A percentile compares a stretch with the other conserved stretches of the same genome.
These are phyloP conservation scores for Beta corolliflora DNA, from an alignment of 179 eudicot genomes.

Conservation along the genomic window DNA sequence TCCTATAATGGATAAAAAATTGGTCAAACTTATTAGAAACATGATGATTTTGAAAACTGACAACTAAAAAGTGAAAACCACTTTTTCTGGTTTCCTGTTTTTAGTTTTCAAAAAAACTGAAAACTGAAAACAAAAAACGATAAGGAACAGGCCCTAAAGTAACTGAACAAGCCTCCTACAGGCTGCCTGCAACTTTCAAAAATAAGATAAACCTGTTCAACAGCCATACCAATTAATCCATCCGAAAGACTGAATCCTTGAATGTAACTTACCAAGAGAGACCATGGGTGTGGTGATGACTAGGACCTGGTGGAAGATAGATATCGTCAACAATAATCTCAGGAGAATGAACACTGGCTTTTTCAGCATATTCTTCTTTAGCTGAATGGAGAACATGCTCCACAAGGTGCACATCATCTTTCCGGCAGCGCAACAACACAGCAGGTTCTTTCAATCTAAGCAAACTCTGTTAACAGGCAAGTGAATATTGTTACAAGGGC, in stretches of 20 bases:
- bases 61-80: too few relatives aligned
- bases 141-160: too few relatives aligned
- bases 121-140: too few relatives aligned
- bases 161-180: background rate
- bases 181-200: background rate
- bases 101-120: too few relatives aligned
- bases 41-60: too few relatives aligned
- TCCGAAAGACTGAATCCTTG: background rate
- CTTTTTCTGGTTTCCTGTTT: too few relatives aligned
- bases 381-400: constrained; percentile 61
- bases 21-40: too few relatives aligned
- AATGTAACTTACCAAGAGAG: constrained; percentile 57
- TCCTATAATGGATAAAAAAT: too few relatives aligned
- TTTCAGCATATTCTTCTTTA: constrained; percentile 67
- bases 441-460: constrained; percentile 91
- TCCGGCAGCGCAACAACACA: constrained; percentile 80
- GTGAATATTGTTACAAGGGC: background rate
- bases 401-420: constrained; percentile 55
- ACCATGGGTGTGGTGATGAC: constrained; percentile 54
- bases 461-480: constrained; percentile 57
- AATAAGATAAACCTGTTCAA: background rate
- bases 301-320: constrained; percentile 80
- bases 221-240: constrained; percentile 3
- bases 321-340: constrained; percentile 62
- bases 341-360: constrained; percentile 66